Percentiles rank a stretch among this genome's conserved stretches.
Evolutionary conservation across 768 basidiomycete genomes (phyloP).

Genomic region (Trametes cubensis): DNA sequence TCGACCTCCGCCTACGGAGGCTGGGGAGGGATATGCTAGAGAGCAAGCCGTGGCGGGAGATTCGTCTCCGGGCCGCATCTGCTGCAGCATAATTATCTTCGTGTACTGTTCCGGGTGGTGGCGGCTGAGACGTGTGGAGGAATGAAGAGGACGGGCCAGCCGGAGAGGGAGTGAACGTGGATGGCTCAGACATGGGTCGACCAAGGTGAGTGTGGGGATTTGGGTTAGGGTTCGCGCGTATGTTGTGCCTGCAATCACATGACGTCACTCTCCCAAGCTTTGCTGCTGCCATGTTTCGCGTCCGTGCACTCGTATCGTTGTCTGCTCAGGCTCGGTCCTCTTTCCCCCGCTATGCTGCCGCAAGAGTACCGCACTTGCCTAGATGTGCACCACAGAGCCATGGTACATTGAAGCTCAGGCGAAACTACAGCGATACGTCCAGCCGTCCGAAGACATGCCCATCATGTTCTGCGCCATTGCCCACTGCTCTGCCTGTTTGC

Average conservation of each 20-base stretch:
- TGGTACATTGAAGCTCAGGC: background rate
- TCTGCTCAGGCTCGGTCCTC: background rate
- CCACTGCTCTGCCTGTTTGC: slow-evolving; percentile 75
- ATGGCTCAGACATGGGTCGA: slow-evolving; percentile 24
- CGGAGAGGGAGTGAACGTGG: slow-evolving; percentile 10
- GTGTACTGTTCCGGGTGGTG: slow-evolving; percentile 43
- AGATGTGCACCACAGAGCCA: background rate
- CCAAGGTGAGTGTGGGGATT: slow-evolving; percentile 3
- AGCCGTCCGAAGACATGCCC: slow-evolving; percentile 47
- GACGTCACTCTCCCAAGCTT: slow-evolving; percentile 28
- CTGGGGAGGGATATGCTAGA: slow-evolving; percentile 22
- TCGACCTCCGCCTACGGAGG: slow-evolving; percentile 4
- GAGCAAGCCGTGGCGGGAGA: slow-evolving; percentile 37
- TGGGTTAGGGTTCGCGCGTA: slow-evolving; percentile 19
- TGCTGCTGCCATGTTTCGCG: slow-evolving; percentile 29
- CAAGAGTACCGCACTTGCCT: background rate
- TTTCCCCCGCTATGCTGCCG: background rate
- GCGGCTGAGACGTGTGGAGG: slow-evolving; percentile 25
- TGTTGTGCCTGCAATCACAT: slow-evolving; percentile 16
- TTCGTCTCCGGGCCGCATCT: slow-evolving; percentile 50
- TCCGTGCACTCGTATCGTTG: slow-evolving; percentile 14
- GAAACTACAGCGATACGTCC: background rate
- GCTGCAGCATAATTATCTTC: slow-evolving; percentile 46
- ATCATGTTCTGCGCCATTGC: slow-evolving; percentile 60
- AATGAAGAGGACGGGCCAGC: slow-evolving; percentile 24